These are phyloP conservation scores for Acrocalymma vagum DNA, from an alignment of 2,329 filamentous ascomycete genomes.

Conservation along the genomic window DNA sequence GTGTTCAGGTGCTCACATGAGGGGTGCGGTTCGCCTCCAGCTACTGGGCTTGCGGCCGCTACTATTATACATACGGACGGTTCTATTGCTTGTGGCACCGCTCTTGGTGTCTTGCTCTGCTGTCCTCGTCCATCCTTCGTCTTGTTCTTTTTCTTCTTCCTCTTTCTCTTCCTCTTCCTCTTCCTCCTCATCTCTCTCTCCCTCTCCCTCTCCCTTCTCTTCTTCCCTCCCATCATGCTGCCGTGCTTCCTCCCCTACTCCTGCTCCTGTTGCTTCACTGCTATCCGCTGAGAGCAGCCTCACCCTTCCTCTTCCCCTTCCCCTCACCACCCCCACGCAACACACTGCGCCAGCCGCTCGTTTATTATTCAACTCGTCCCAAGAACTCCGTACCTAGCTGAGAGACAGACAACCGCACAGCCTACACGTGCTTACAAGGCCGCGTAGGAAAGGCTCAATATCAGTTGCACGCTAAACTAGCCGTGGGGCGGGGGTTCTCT, in stretches of 20 bases:
- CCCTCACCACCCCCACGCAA: too few relatives aligned
- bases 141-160: constrained; percentile 7
- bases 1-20: too few relatives aligned
- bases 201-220: constrained; percentile 10
- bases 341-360: too few relatives aligned
- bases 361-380: too few relatives aligned
- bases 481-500: constrained; percentile 43
- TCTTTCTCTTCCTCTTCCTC: constrained; percentile 10
- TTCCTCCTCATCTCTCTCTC: constrained; percentile 8
- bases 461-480: constrained; percentile 45
- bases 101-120: constrained; percentile 1
- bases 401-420: too few relatives aligned
- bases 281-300: too few relatives aligned
- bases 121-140: constrained; percentile 7
- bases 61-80: too few relatives aligned
- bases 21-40: too few relatives aligned
- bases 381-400: too few relatives aligned
- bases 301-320: too few relatives aligned
- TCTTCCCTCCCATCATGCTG: constrained; percentile 17
- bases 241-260: constrained; percentile 10
- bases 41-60: too few relatives aligned
- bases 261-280: constrained; percentile 24
- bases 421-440: constrained; percentile 44
- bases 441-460: constrained; percentile 40
- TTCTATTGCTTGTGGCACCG: too few relatives aligned